Evolutionary conservation across 2,329 filamentous ascomycete genomes (phyloP).

Genomic region (Hymenoscyphus albidus): DNA sequence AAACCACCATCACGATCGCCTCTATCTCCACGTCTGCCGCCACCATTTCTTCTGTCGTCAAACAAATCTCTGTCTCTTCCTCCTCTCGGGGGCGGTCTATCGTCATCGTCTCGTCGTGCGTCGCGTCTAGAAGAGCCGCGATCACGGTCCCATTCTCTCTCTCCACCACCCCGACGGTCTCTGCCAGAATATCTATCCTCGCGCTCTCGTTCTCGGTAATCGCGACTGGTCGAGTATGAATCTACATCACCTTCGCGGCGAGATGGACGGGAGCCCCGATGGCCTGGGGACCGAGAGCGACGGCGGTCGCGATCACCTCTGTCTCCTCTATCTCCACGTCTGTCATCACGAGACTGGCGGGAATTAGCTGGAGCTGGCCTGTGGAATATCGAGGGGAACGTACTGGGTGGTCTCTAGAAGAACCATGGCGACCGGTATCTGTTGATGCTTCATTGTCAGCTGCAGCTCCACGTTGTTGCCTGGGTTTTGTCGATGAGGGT

Average conservation of each 20-base stretch:
- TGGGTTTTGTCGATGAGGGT: constrained; percentile 30
- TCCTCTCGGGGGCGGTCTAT: constrained; percentile 41
- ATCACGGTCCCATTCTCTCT: constrained; percentile 76
- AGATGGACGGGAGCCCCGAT: constrained; percentile 58
- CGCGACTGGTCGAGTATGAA: constrained; percentile 87
- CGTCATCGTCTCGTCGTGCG: constrained; percentile 63
- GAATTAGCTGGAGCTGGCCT: constrained; percentile 25
- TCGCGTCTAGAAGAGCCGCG: constrained; percentile 59
- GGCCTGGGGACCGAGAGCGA: constrained; percentile 83
- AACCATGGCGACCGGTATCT: constrained; percentile 45
- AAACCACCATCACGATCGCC: constrained; percentile 43
- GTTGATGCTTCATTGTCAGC: constrained; percentile 36
- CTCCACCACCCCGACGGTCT: constrained; percentile 56
- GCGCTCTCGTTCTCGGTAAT: constrained; percentile 87
- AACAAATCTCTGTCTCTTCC: constrained; percentile 58
- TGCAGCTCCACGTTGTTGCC: constrained; percentile 27
- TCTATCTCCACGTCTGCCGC: constrained; percentile 53
- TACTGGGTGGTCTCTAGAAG: constrained; percentile 51
- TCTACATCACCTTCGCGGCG: constrained; percentile 75
- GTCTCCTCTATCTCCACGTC: constrained; percentile 45
- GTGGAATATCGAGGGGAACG: constrained; percentile 28
- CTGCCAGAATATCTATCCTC: constrained; percentile 84
- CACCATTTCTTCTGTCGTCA: constrained; percentile 52
- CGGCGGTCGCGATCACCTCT: constrained; percentile 57
- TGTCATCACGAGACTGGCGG: constrained; percentile 37